Conservation (phyloP, 352 stramenopile genomes). For the Phytopythium aichiense region DNA sequence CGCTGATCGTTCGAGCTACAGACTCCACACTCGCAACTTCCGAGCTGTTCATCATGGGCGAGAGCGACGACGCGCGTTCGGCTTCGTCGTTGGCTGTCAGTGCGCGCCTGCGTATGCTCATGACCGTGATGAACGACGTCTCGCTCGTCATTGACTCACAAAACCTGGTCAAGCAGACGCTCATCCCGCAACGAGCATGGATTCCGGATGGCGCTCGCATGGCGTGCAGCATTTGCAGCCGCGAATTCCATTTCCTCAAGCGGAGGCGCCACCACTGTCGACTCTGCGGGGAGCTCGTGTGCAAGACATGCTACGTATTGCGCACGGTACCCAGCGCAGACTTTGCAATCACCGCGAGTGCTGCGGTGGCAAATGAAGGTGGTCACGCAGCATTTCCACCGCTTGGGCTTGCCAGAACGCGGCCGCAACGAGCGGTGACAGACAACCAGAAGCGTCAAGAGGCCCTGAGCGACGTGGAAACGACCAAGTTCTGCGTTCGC, state of each 20-base stretch:
- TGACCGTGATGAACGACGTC: conserved; percentile 46
- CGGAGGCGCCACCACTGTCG: conserved; percentile 45
- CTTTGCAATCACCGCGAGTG: conserved; percentile 8
- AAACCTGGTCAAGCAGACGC: conserved; percentile 38
- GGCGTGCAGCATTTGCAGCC: conserved; percentile 18
- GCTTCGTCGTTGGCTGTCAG: conserved; percentile 29
- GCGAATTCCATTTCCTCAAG: conserved; percentile 17
- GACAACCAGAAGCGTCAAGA: not conserved
- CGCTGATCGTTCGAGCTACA: conserved; percentile 34
- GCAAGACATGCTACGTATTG: conserved; percentile 43
- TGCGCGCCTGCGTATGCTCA: conserved; percentile 37
- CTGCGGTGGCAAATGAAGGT: not conserved
- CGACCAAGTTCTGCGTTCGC: conserved; percentile 55
- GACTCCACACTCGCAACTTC: conserved; percentile 27
- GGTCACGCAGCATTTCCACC: conserved; percentile 3
- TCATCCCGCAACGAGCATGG: conserved; percentile 28
- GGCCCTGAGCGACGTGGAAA: conserved; percentile 14
- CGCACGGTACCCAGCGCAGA: conserved; percentile 22
- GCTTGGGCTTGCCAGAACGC: not conserved
- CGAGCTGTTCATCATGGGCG: conserved; percentile 42
- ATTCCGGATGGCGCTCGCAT: conserved; percentile 26
- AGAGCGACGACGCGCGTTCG: conserved; percentile 20
- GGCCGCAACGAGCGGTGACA: not conserved
- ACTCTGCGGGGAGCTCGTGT: conserved; percentile 48
- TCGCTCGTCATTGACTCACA: conserved; percentile 52